Base-by-base conservation (phyloP, 192 early-diverging fungal genomes). In the Rhizophagus clarus region DNA sequence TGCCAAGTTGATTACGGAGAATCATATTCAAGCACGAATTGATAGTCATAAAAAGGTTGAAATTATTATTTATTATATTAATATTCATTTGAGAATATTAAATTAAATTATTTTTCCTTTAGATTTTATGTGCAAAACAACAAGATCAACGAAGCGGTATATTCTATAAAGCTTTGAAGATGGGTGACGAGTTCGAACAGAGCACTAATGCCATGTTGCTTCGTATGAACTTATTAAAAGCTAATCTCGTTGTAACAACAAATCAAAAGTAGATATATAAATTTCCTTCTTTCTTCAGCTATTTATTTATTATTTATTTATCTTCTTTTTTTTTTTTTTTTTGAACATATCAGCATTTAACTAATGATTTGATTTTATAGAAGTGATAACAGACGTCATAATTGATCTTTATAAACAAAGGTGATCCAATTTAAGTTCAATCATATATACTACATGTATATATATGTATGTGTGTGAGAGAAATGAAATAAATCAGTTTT, bases 41-140 rank as follows among this genome's bases (percentile, higher is more conserved):
- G 96, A 97, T 82, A 94, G 91, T 77, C 93, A 96, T 82, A 91
- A 93, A 83, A 97, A 97, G 90, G 93, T 95, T 71, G 20, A 56
- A 56, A 56, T 17, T 17, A 51, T 17, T 20, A 5, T 51, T 51
- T 51, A 20, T 56, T 56, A 20, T 56, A 45, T 45, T 45, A 45
- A 45, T 45, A 45, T 45, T 14, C 9, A 12, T 40, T 40, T 45
- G 42, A 11, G 42, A 45, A 12, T 45, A 1, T 45, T 12, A 45
- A 12, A 1, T 45, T 45, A 45, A 45, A 45, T 45, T 42, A 81
- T 29, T 42, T 40, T 34, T 74, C 9, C 0, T 74, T 60, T 75
- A 93, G 93, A 89, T 95, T 71, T 81, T 95, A 7, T 84, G 84
- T 76, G 85, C 90, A n/a, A 94, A 93, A 79, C 86, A 88, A 62